Evolutionary conservation across 139 green algal genomes (phyloP).

Genomic region (Tetraselmis striata): DNA sequence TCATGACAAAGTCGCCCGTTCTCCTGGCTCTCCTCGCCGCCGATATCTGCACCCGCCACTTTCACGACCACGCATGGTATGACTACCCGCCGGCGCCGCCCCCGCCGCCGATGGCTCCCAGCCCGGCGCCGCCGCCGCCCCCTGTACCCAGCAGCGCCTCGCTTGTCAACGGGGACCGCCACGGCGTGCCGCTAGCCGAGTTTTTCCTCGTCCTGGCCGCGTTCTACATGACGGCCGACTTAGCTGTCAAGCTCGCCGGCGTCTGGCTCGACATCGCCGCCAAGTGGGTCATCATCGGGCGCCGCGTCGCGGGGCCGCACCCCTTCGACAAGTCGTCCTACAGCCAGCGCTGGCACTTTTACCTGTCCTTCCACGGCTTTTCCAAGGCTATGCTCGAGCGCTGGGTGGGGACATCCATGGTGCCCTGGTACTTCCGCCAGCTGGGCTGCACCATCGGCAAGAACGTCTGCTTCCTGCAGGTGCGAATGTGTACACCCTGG

Average conservation of each 20-base stretch:
- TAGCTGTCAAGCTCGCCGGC: background rate
- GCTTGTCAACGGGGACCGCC: background rate
- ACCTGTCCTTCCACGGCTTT: constrained; percentile 1
- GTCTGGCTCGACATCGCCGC: background rate
- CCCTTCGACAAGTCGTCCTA: constrained; percentile 6
- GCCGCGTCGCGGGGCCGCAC: background rate
- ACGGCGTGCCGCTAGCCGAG: background rate
- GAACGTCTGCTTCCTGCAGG: constrained; percentile 23
- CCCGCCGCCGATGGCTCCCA: background rate
- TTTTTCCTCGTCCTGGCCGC: background rate
- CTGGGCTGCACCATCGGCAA: constrained; percentile 19
- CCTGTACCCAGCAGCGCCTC: background rate
- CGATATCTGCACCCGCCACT: background rate
- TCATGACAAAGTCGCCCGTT: background rate
- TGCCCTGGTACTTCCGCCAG: constrained; percentile 15
- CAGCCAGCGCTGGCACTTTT: constrained; percentile 15
- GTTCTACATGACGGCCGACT: background rate
- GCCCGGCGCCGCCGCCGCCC: too few relatives aligned
- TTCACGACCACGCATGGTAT: background rate
- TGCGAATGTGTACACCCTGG: too few relatives aligned
- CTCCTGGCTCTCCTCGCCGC: background rate
- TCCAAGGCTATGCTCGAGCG: background rate
- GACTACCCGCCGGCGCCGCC: background rate
- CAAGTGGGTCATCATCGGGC: constrained; percentile 13
- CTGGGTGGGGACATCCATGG: constrained; percentile 2